A percentile compares a stretch with the other conserved stretches of the same genome.
phyloP scores from a whole-genome alignment of 2,329 filamentous ascomycete species.

The Passalora sequoiae region DNA sequence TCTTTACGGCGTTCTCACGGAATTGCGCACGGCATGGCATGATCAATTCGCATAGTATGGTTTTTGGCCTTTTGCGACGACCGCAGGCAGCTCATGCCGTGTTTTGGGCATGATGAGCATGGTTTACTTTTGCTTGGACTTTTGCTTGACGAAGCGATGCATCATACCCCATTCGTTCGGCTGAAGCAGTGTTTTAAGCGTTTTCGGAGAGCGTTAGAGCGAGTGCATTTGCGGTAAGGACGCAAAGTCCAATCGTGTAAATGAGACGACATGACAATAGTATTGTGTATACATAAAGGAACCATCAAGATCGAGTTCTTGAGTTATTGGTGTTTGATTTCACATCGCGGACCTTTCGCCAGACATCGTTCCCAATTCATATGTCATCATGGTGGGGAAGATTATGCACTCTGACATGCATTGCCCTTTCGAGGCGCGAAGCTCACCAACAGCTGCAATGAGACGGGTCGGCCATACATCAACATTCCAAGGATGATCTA shows the following conservation, averaged over 20 bases:
- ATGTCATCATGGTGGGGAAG: background rate
- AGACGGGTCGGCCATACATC: too few species aligned
- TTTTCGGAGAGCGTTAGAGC: slow-evolving; percentile 14
- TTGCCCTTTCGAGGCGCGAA: too few species aligned
- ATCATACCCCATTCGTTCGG: slow-evolving; percentile 21
- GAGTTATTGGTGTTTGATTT: background rate
- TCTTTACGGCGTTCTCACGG: background rate
- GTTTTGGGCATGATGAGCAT: background rate
- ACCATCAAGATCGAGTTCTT: background rate
- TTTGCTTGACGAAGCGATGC: slow-evolving; percentile 13
- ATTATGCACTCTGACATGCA: background rate
- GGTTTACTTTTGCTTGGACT: slow-evolving; percentile 6
- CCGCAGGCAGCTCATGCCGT: background rate
- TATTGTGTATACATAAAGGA: background rate
- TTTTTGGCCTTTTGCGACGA: background rate
- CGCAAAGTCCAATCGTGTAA: slow-evolving; percentile 1
- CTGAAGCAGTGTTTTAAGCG: too few species aligned
- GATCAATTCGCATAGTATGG: background rate
- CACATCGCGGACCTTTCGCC: too few species aligned
- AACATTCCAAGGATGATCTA: too few species aligned
- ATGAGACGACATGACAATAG: slow-evolving; percentile 1
- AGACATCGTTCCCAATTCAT: background rate
- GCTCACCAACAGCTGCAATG: too few species aligned
- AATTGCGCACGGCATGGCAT: background rate
- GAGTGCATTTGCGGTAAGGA: background rate